phyloP scores from a whole-genome alignment of 2,329 filamentous ascomycete species.

The Penicillium brevicompactum region DNA sequence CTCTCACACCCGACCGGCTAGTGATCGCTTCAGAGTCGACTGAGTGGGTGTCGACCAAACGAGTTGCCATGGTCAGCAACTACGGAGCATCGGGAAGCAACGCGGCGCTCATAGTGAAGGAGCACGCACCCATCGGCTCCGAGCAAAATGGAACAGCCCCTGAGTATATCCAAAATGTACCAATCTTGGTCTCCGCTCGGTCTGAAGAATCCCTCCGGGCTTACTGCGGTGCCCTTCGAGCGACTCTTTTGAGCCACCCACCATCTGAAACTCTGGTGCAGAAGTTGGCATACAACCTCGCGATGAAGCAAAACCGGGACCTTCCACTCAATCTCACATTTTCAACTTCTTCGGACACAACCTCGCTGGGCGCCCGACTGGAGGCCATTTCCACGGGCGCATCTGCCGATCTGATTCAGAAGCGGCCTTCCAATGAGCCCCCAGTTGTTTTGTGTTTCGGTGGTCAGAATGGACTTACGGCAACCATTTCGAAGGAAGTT shows the following conservation, averaged over 20 bases:
- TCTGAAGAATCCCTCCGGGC: background rate
- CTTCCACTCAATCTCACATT: background rate
- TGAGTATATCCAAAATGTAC: background rate
- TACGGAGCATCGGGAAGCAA: conserved; percentile 5
- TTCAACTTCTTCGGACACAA: background rate
- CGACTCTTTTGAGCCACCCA: background rate
- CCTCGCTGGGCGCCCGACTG: background rate
- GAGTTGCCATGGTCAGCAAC: background rate
- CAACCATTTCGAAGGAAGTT: conserved; percentile 14
- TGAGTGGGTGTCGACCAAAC: conserved; percentile 7
- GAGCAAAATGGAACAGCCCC: background rate
- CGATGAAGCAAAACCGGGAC: conserved; percentile 1
- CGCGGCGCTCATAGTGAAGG: background rate
- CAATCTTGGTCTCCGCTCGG: background rate
- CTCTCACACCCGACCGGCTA: conserved; percentile 14
- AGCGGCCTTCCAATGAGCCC: background rate
- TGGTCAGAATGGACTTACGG: conserved; percentile 39
- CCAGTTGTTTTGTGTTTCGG: conserved; percentile 42
- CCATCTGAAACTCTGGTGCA: background rate
- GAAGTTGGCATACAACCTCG: conserved; percentile 1
- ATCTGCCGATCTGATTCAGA: background rate
- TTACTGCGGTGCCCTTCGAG: background rate
- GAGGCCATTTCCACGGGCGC: background rate
- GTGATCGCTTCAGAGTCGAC: conserved; percentile 10
- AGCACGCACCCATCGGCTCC: background rate